phyloP scores from a whole-genome alignment of 495 filamentous ascomycete species.

The Penicillium cataractarum region DNA sequence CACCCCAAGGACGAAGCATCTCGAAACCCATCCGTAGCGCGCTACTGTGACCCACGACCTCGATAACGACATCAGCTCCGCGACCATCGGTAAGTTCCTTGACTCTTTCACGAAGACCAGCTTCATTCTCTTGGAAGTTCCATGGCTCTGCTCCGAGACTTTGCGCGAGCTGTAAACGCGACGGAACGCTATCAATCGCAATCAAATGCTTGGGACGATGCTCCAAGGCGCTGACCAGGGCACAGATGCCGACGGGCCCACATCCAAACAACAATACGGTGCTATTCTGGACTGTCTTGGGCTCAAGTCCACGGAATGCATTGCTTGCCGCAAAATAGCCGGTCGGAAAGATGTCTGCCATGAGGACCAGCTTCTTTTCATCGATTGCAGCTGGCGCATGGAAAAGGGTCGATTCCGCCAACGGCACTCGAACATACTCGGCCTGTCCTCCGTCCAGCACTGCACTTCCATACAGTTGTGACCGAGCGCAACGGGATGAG shows the following conservation, averaged over 20 bases:
- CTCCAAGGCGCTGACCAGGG: slow-evolving; percentile 74
- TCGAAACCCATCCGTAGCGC: slow-evolving; percentile 82
- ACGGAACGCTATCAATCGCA: slow-evolving; percentile 77
- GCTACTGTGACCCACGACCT: slow-evolving; percentile 79
- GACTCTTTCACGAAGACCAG: slow-evolving; percentile 58
- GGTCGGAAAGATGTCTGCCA: slow-evolving; percentile 64
- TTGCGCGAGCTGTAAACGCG: slow-evolving; percentile 70
- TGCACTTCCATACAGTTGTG: slow-evolving; percentile 69
- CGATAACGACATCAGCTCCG: slow-evolving; percentile 84
- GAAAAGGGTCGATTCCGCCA: slow-evolving; percentile 77
- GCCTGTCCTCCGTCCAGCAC: slow-evolving; percentile 82
- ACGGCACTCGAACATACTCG: slow-evolving; percentile 80
- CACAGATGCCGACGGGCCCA: slow-evolving; percentile 84
- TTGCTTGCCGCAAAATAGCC: slow-evolving; percentile 83
- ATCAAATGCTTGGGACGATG: slow-evolving; percentile 74
- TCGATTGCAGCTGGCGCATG: slow-evolving; percentile 68
- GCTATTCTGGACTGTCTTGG: slow-evolving; percentile 58
- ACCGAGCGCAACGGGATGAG: slow-evolving; percentile 62
- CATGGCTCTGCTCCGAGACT: slow-evolving; percentile 77
- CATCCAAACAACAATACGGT: slow-evolving; percentile 82
- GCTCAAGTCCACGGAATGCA: slow-evolving; percentile 63
- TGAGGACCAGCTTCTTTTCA: slow-evolving; percentile 74
- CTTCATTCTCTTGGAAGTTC: slow-evolving; percentile 69
- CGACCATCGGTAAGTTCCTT: slow-evolving; percentile 74
- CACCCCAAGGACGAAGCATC: slow-evolving; percentile 81